Percentiles rank a stretch among this genome's conserved stretches.
phyloP scores from a whole-genome alignment of 2,329 filamentous ascomycete genomes.

The Arthrinium puccinioides region DNA sequence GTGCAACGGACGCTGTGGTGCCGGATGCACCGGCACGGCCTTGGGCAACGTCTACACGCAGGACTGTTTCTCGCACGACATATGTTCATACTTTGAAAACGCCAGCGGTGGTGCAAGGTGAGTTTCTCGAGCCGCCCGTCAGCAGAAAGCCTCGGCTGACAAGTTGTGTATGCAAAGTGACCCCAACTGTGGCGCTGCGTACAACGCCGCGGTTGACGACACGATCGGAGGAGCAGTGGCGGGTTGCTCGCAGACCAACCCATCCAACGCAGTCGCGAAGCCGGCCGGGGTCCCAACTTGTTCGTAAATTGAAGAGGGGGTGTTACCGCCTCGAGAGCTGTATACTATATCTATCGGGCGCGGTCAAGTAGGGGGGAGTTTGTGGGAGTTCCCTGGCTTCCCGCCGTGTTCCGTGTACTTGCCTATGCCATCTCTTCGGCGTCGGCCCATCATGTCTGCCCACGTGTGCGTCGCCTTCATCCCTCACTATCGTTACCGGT shows the following conservation, averaged over 20 bases:
- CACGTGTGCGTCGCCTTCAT: no score
- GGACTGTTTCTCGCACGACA: constrained; percentile 42
- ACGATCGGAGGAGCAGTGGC: constrained; percentile 25
- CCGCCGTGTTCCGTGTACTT: no score
- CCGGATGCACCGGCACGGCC: constrained; percentile 33
- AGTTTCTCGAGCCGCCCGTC: constrained; percentile 2
- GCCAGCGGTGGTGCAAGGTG: constrained; percentile 38
- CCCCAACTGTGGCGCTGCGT: constrained; percentile 38
- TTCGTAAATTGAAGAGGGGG: no score
- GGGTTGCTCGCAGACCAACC: constrained; percentile 29
- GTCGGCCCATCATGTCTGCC: no score
- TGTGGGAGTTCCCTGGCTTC: no score
- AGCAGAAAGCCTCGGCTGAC: not conserved
- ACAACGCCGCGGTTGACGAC: constrained; percentile 34
- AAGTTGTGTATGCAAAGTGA: constrained; percentile 24
- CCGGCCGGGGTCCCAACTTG: constrained; percentile 21
- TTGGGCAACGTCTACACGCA: constrained; percentile 42
- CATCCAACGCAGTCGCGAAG: constrained; percentile 15
- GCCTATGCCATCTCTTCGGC: no score
- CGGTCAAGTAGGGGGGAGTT: no score
- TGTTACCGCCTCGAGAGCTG: no score
- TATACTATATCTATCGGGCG: no score
- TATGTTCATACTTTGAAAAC: constrained; percentile 43
- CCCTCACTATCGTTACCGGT: no score
- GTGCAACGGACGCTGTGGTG: constrained; percentile 41